These are phyloP conservation scores for Crinitomyces ghanaensis DNA, from an alignment of 805 yeast genomes.

Conservation along the genomic window DNA sequence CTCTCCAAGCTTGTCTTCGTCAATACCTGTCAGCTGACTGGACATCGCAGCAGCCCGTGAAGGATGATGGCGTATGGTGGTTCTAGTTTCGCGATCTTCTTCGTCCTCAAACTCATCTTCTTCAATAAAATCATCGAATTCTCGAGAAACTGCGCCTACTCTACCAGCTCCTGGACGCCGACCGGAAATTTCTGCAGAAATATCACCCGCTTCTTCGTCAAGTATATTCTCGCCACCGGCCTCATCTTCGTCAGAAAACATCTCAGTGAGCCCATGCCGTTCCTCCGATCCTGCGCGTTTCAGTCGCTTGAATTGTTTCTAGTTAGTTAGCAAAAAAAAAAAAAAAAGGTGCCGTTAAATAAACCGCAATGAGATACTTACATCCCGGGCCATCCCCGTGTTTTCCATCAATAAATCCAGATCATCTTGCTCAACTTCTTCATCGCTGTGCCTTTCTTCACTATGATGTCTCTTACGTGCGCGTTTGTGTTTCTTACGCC, in stretches of 20 bases:
- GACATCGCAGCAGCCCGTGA: conserved; percentile 16
- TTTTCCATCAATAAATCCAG: conserved; percentile 84
- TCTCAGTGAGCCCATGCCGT: conserved; percentile 44
- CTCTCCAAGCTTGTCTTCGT: conserved; percentile 85
- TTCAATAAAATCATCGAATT: conserved; percentile 93
- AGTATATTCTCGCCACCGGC: conserved; percentile 26
- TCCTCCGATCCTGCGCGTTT: conserved; percentile 43
- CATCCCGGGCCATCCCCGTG: conserved; percentile 35
- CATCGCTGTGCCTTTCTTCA: conserved; percentile 29
- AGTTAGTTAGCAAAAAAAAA: too few species aligned
- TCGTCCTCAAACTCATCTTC: conserved; percentile 94
- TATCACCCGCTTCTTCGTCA: conserved; percentile 15
- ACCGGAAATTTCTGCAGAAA: neutral
- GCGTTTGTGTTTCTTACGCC: conserved; percentile 13
- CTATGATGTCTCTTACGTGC: conserved; percentile 9
- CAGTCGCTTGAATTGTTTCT: conserved; percentile 53
- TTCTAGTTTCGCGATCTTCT: conserved; percentile 44
- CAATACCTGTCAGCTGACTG: conserved; percentile 38
- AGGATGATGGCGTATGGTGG: conserved; percentile 11
- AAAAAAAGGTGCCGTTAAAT: neutral
- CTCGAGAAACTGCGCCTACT: conserved; percentile 47
- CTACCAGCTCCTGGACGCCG: conserved; percentile 22
- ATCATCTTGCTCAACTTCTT: conserved; percentile 87
- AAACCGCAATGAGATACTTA: too few species aligned
- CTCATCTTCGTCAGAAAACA: conserved; percentile 51